Evolutionary conservation across 495 filamentous ascomycete species (phyloP).

Genomic region (Neurospora cerealis): DNA sequence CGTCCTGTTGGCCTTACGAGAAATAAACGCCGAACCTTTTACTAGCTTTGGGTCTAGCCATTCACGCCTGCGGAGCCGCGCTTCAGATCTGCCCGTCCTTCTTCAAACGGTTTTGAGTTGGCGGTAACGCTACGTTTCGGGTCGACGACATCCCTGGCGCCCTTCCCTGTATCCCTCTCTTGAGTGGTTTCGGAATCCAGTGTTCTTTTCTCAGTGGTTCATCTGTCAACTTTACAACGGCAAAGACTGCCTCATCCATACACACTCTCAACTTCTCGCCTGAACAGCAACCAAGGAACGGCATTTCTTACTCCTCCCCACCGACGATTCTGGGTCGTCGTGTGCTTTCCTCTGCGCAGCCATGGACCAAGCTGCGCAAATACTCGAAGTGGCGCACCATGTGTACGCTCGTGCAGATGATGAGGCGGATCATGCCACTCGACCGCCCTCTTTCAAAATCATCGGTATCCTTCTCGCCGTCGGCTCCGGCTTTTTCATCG

Average conservation of each 20-base stretch:
- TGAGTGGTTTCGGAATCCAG: not conserved
- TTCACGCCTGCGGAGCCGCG: not conserved
- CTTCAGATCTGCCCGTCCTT: not conserved
- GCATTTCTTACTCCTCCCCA: not conserved
- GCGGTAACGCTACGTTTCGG: not conserved
- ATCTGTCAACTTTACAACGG: slow-evolving; percentile 1
- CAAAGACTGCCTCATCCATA: not conserved
- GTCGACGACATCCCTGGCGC: not conserved
- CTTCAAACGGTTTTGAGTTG: not conserved
- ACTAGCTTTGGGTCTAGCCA: not conserved
- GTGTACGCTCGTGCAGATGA: slow-evolving; percentile 32
- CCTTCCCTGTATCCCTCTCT: not conserved
- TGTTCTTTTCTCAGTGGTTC: not conserved
- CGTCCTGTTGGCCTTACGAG: not conserved
- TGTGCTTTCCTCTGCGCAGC: slow-evolving; percentile 8
- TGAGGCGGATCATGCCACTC: slow-evolving; percentile 6
- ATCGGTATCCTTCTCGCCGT: slow-evolving; percentile 82
- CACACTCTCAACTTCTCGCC: not conserved
- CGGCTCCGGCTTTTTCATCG: slow-evolving; percentile 87
- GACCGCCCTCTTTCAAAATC: slow-evolving; percentile 60
- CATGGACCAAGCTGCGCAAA: slow-evolving; percentile 33
- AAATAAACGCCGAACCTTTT: not conserved
- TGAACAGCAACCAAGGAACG: not conserved
- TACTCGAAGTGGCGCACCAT: slow-evolving; percentile 30
- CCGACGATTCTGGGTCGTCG: slow-evolving; percentile 13